Percentiles rank a stretch among this genome's conserved stretches.
These are phyloP conservation scores for Colletotrichum sp. DNA, from an alignment of 2,329 filamentous ascomycete species.

Conservation along the genomic window DNA sequence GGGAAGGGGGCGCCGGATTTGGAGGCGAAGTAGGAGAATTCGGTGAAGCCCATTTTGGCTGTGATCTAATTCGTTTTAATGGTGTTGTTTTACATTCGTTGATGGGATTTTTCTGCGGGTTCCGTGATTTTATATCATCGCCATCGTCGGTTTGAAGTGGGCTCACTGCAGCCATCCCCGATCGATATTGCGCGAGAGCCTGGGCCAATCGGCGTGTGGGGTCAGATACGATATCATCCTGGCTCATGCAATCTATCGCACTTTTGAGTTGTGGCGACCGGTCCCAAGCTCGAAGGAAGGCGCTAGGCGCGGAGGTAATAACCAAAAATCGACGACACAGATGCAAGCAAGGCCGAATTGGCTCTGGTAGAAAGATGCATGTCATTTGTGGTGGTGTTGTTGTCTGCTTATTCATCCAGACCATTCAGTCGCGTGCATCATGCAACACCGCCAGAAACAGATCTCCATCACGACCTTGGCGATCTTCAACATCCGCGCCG, in stretches of 20 bases:
- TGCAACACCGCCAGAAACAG: background rate
- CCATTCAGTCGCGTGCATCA: background rate
- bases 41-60: constrained; percentile 22
- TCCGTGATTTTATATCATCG: background rate
- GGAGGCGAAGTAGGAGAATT: constrained; percentile 25
- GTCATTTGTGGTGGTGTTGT: background rate
- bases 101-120: background rate
- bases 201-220: background rate
- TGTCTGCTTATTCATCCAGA: background rate
- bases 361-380: background rate
- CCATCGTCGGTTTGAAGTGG: background rate
- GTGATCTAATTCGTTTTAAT: fast-evolving
- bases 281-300: background rate
- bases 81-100: too few species aligned
- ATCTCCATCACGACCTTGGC: background rate
- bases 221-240: background rate
- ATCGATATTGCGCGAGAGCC: background rate
- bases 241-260: background rate
- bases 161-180: background rate
- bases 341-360: background rate
- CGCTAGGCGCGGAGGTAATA: background rate
- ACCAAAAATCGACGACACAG: background rate
- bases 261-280: background rate
- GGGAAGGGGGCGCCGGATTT: constrained; percentile 23
- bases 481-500: background rate